Evolutionary conservation across 2,329 filamentous ascomycete genomes (phyloP).

Genomic region (Hymenoscyphus albidus): DNA sequence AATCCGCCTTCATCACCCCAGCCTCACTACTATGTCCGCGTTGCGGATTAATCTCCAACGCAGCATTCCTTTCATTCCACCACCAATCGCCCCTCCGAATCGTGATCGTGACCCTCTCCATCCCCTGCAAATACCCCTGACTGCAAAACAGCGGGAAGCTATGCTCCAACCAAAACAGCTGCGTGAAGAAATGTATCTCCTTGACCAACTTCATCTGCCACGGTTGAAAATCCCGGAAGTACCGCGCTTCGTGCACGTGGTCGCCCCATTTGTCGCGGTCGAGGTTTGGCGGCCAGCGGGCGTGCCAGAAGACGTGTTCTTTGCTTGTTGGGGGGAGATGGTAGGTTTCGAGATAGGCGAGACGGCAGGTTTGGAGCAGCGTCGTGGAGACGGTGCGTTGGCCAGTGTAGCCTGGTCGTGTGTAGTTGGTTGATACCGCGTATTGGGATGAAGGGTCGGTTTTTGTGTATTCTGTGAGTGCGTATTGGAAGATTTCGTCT

Average conservation of each 20-base stretch:
- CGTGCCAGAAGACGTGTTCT: slow-evolving; percentile 26
- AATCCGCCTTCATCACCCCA: not conserved
- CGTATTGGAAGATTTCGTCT: slow-evolving; percentile 21
- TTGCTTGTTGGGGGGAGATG: slow-evolving; percentile 21
- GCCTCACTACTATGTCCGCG: slow-evolving; percentile 3
- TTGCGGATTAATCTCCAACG: slow-evolving; percentile 24
- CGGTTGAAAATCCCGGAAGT: slow-evolving; percentile 2
- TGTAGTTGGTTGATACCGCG: slow-evolving; percentile 17
- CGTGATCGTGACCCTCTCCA: slow-evolving; percentile 26
- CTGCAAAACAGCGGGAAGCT: slow-evolving; percentile 13
- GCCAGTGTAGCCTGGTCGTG: slow-evolving; percentile 20
- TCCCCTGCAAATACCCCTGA: slow-evolving; percentile 13
- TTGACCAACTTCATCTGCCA: slow-evolving; percentile 11
- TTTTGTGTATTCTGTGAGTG: slow-evolving; percentile 19
- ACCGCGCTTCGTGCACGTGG: not conserved
- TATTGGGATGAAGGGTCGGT: slow-evolving; percentile 7
- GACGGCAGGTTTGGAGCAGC: slow-evolving; percentile 25
- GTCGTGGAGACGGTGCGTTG: slow-evolving; percentile 15
- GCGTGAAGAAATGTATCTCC: slow-evolving; percentile 21
- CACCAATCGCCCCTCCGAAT: slow-evolving; percentile 30
- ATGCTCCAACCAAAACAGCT: slow-evolving; percentile 27
- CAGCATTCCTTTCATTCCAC: slow-evolving; percentile 23
- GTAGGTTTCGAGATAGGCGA: slow-evolving; percentile 26
- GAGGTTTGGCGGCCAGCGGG: not conserved
- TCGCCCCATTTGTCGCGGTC: not conserved